Conservation (phyloP, 2,329 filamentous ascomycete species). For the Trichophyton schoenleinii region DNA sequence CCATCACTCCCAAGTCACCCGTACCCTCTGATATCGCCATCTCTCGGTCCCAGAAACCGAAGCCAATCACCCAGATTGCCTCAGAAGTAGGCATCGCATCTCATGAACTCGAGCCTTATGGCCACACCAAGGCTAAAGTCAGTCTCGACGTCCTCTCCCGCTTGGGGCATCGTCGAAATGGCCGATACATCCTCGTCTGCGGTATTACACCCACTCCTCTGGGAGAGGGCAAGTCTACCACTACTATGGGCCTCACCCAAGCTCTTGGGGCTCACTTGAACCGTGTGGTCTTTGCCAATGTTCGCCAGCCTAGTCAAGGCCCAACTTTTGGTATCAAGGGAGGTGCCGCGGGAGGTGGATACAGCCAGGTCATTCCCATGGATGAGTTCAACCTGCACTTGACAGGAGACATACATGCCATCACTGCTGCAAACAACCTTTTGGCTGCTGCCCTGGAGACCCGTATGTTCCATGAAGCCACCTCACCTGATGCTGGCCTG, state of each 20-base stretch:
- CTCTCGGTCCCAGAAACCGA: slow-evolving; percentile 80
- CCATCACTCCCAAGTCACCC: slow-evolving; percentile 62
- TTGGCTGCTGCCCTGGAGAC: slow-evolving; percentile 94
- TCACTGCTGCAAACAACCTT: slow-evolving; percentile 93
- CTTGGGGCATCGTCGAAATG: slow-evolving; percentile 74
- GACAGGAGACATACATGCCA: slow-evolving; percentile 95
- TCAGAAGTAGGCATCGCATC: slow-evolving; percentile 73
- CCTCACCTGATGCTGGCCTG: slow-evolving; percentile 78
- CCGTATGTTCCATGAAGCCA: slow-evolving; percentile 94
- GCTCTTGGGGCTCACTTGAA: slow-evolving; percentile 80
- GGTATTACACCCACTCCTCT: slow-evolving; percentile 95
- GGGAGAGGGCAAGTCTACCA: slow-evolving; percentile 96
- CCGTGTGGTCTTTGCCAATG: slow-evolving; percentile 86
- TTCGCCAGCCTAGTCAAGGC: slow-evolving; percentile 90
- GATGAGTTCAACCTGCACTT: slow-evolving; percentile 98
- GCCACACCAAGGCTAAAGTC: slow-evolving; percentile 91
- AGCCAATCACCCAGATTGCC: slow-evolving; percentile 74
- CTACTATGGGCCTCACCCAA: slow-evolving; percentile 88
- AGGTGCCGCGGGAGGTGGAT: slow-evolving; percentile 89
- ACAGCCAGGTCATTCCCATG: slow-evolving; percentile 99
- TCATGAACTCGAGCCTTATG: slow-evolving; percentile 90
- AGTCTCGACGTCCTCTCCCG: slow-evolving; percentile 70
- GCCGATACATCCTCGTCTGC: slow-evolving; percentile 82
- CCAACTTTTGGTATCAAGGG: slow-evolving; percentile 99
- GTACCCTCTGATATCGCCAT: slow-evolving; percentile 95